Percentiles rank a stretch among this genome's conserved stretches.
phyloP scores from a whole-genome alignment of 495 filamentous ascomycete genomes.

The Daldinia vernicosa region DNA sequence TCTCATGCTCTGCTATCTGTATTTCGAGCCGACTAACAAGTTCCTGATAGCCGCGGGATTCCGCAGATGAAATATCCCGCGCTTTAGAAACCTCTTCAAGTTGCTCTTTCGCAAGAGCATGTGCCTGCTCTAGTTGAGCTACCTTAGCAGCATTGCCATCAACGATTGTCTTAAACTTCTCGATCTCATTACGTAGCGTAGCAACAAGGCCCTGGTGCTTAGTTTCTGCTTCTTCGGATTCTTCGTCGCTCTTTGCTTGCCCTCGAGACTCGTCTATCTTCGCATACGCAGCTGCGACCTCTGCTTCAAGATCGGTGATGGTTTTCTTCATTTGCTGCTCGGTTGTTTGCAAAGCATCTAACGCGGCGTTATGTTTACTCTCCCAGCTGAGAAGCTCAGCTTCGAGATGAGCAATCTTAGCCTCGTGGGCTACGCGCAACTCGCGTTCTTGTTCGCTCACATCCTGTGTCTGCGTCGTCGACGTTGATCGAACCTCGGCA shows the following conservation, averaged over 20 bases:
- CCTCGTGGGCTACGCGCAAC: conserved; percentile 58
- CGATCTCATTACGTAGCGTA: conserved; percentile 75
- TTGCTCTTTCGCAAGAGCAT: conserved; percentile 66
- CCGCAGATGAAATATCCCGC: conserved; percentile 55
- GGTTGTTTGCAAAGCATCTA: conserved; percentile 75
- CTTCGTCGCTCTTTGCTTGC: conserved; percentile 43
- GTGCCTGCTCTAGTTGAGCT: conserved; percentile 70
- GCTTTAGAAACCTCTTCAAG: conserved; percentile 60
- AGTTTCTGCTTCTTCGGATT: conserved; percentile 47
- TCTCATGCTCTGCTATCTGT: conserved; percentile 63
- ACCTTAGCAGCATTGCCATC: conserved; percentile 69
- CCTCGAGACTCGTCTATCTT: conserved; percentile 48
- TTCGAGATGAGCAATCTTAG: conserved; percentile 77
- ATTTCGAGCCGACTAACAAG: conserved; percentile 66
- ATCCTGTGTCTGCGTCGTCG: conserved; percentile 21
- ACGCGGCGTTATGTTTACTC: conserved; percentile 72
- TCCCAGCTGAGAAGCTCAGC: conserved; percentile 79
- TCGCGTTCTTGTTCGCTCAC: conserved; percentile 40
- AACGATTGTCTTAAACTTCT: conserved; percentile 78
- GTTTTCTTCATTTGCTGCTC: conserved; percentile 77
- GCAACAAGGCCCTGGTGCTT: conserved; percentile 73
- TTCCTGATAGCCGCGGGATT: conserved; percentile 60
- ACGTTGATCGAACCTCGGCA: conserved; percentile 15
- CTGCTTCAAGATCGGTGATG: conserved; percentile 73
- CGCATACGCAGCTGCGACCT: conserved; percentile 54